Base-by-base conservation (phyloP, 352 stramenopile species). In the Globisporangium acanthophoron region DNA sequence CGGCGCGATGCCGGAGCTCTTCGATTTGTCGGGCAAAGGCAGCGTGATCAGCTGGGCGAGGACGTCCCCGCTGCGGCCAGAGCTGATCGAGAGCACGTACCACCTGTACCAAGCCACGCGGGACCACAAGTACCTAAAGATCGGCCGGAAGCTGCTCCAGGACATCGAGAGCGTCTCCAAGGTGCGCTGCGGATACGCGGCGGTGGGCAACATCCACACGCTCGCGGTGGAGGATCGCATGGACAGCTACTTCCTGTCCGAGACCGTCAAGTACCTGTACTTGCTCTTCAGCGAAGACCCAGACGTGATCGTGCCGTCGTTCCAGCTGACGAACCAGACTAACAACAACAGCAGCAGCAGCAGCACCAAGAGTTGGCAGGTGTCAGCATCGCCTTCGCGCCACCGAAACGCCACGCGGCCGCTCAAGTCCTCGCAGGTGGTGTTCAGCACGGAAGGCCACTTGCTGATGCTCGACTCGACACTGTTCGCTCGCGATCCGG, bases 241-340 rank as follows among this genome's bases (percentile, higher is more conserved):
- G 97, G 96, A 98, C 61, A 98, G 90, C 55, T 99, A 98, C 59
- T 99, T 99, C 64, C 76, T 99, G 2, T 97, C 88, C 3, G 97
- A 99, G 78, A 99, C 97, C 4, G 80, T 97, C 35, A 99, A 99
- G 73, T 99, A 99, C 66, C 65, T 99, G 16, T 99, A 98, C 74
- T 65, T 99, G 33, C 91, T 98, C 27, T 99, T 99, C 74, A 97
- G 98, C 53, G 92, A 98, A 33, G 78, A 91, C 37, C 73, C 76
- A 8, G 67, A 87, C 54, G 70, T 89, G 47, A 85, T 92, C 62
- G 78, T 90, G 24, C 82, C 85, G 57, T 56, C 69, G 5, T 65
- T 72, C 24, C 11, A 47, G 9, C 33, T 33, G 16, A 27, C 51
- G 7, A 7, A 27, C 3, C 20, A 7, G 18, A 13, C 24, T 13